Conservation (phyloP, 768 basidiomycete genomes). For the Neoboletus subvelutipes region DNA sequence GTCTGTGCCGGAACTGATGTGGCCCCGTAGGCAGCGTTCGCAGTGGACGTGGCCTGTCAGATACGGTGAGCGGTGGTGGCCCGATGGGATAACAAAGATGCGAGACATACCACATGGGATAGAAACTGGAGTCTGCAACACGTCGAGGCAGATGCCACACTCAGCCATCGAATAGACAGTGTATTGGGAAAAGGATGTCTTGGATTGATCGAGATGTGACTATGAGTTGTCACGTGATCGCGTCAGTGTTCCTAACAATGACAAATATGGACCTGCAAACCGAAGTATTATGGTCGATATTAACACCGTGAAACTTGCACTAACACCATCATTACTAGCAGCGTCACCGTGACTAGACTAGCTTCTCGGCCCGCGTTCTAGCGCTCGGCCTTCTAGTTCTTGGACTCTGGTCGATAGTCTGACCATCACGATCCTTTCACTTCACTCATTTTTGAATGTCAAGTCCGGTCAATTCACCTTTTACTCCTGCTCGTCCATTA, state of each 20-base stretch:
- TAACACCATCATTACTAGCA: slow-evolving; percentile 10
- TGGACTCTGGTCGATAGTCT: slow-evolving; percentile 18
- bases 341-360: slow-evolving; percentile 9
- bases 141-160: slow-evolving; percentile 63
- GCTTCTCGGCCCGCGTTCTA: slow-evolving; percentile 5
- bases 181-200: neutral
- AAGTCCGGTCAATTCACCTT: slow-evolving; percentile 33
- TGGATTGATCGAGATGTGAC: neutral
- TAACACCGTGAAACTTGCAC: neutral
- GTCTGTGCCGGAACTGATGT: slow-evolving; percentile 29
- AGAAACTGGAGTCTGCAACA: slow-evolving; percentile 52
- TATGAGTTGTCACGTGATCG: slow-evolving; percentile 27
- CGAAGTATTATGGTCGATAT: slow-evolving; percentile 1
- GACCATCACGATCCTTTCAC: slow-evolving; percentile 29
- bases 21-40: slow-evolving; percentile 50
- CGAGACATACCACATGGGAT: slow-evolving; percentile 58
- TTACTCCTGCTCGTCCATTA: slow-evolving; percentile 35
- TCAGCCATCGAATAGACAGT: slow-evolving; percentile 39
- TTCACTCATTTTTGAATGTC: slow-evolving; percentile 32
- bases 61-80: slow-evolving; percentile 4
- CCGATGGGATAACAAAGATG: neutral
- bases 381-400: slow-evolving; percentile 3
- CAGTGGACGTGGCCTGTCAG: slow-evolving; percentile 65
- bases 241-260: slow-evolving; percentile 21
- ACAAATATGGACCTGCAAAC: slow-evolving; percentile 22